Evolutionary conservation across 164 flowering plant genomes (phyloP).

Genomic region (Chloranthus sessilifolius): DNA sequence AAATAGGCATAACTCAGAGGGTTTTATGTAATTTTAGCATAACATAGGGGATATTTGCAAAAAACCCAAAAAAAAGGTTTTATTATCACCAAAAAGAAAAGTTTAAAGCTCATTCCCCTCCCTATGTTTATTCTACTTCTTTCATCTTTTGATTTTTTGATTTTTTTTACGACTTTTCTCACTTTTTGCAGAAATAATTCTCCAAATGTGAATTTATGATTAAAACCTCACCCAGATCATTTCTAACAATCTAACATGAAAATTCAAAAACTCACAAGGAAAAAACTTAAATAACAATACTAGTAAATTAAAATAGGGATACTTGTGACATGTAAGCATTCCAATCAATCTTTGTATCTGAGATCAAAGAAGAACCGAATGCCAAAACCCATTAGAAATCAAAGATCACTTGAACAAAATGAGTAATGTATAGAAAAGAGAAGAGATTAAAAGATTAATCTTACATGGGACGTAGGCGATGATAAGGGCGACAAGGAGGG

Average conservation of each 20-base stretch:
- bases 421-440: neutral
- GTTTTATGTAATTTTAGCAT: no score
- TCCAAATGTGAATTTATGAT: no score
- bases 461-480: constrained; percentile 86
- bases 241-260: neutral
- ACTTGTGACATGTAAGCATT: constrained; percentile 99
- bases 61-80: no score
- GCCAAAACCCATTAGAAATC: neutral
- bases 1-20: no score
- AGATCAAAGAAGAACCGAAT: constrained; percentile 13
- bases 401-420: neutral
- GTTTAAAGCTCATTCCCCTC: no score
- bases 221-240: neutral
- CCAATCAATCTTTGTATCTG: constrained; percentile 99
- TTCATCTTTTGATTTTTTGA: no score
- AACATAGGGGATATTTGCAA: no score
- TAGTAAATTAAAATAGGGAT: neutral
- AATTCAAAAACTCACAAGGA: neutral
- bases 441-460: constrained; percentile 1
- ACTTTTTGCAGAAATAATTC: no score
- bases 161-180: no score
- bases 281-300: neutral
- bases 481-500: constrained; percentile 60
- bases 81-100: no score
- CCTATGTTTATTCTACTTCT: no score